These are phyloP conservation scores for Inosperma sp. DNA, from an alignment of 768 basidiomycete genomes.

Conservation along the genomic window DNA sequence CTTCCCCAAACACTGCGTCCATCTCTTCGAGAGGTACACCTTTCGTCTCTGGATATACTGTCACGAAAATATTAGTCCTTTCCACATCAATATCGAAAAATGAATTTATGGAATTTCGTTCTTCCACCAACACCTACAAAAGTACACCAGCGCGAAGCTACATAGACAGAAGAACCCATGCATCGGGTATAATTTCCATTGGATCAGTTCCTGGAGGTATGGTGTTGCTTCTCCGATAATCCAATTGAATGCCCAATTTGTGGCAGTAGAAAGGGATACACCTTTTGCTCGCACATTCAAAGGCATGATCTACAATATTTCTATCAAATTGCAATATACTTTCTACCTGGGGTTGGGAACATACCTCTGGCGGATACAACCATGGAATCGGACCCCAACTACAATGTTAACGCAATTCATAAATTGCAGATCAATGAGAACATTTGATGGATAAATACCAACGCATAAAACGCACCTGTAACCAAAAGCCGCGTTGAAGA, in stretches of 20 bases:
- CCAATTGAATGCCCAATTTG: constrained; percentile 87
- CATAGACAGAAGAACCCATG: constrained; percentile 89
- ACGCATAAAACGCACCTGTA: constrained; percentile 55
- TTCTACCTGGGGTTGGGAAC: constrained; percentile 11
- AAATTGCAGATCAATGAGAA: not conserved
- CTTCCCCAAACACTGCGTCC: constrained; percentile 88
- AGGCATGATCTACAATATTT: constrained; percentile 86
- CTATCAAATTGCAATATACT: constrained; percentile 3
- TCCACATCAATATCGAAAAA: too few species aligned
- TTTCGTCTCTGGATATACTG: constrained; percentile 85
- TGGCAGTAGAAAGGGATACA: constrained; percentile 91
- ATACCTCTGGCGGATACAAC: constrained; percentile 82
- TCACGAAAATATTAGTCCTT: not conserved
- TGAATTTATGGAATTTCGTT: too few species aligned
- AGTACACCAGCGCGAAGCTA: constrained; percentile 85
- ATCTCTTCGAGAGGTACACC: constrained; percentile 87
- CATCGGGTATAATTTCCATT: constrained; percentile 93
- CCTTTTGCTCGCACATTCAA: constrained; percentile 87
- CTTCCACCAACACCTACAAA: constrained; percentile 45
- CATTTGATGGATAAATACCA: not conserved
- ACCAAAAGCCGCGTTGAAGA: constrained; percentile 93
- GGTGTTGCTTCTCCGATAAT: constrained; percentile 87
- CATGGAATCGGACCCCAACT: constrained; percentile 89
- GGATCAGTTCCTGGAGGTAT: constrained; percentile 78
- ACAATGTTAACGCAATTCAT: too few species aligned